Evolutionary conservation across 2,329 filamentous ascomycete species (phyloP).

Genomic region (Massarina eburnea): DNA sequence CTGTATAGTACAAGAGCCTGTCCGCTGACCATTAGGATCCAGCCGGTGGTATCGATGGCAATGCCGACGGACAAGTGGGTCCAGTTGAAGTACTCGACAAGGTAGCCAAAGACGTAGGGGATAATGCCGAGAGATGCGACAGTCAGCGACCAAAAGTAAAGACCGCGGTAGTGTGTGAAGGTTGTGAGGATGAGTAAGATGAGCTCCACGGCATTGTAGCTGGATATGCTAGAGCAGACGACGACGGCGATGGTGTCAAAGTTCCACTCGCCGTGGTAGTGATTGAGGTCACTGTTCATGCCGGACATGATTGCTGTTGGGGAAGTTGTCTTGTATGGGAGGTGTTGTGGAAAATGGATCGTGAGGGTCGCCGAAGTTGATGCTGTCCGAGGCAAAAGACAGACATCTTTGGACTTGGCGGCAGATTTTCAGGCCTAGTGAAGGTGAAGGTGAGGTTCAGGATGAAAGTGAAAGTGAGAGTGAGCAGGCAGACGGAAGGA

Average conservation of each 20-base stretch:
- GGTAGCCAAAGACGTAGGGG: constrained; percentile 49
- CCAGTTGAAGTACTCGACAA: constrained; percentile 39
- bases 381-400: background rate
- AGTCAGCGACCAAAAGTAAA: constrained; percentile 52
- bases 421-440: constrained; percentile 2
- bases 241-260: constrained; percentile 43
- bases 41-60: constrained; percentile 51
- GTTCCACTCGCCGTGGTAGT: constrained; percentile 13
- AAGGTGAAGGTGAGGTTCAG: background rate
- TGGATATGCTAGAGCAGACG: constrained; percentile 19
- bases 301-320: constrained; percentile 5
- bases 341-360: background rate
- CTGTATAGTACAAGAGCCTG: constrained; percentile 64
- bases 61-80: constrained; percentile 34
- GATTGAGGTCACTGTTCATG: constrained; percentile 17
- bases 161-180: constrained; percentile 47
- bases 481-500: background rate
- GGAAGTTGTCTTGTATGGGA: constrained; percentile 3
- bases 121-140: constrained; percentile 46
- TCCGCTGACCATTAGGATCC: constrained; percentile 62
- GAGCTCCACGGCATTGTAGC: constrained; percentile 45
- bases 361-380: background rate
- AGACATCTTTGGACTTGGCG: background rate
- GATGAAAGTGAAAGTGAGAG: background rate
- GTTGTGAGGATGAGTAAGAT: constrained; percentile 47